Conservation (phyloP, 345 rosid species). For the Corchorus capsularis region DNA sequence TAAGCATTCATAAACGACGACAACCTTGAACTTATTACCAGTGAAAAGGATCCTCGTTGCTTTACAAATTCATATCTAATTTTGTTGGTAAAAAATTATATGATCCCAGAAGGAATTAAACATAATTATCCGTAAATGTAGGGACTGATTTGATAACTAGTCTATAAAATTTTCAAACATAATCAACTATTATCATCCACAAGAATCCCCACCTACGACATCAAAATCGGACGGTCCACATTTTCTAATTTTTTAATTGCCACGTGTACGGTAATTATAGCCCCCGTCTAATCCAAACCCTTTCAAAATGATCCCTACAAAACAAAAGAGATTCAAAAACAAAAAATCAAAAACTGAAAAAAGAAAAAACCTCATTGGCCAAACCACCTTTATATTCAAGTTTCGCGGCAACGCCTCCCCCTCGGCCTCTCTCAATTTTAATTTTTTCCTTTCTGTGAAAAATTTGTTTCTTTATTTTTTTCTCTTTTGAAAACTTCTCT, state of each 20-base stretch:
- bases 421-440: slow-evolving; percentile 16
- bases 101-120: slow-evolving; percentile 2
- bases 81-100: no score
- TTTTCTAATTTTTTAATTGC: neutral
- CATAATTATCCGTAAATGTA: neutral
- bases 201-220: neutral
- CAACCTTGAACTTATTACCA: no score
- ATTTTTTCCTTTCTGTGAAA: no score
- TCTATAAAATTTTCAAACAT: slow-evolving; percentile 17
- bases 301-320: neutral
- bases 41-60: no score
- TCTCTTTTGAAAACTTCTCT: neutral
- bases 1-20: no score
- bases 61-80: no score
- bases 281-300: neutral
- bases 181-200: slow-evolving; percentile 14
- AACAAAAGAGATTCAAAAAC: neutral
- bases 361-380: slow-evolving; percentile 30
- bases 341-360: neutral
- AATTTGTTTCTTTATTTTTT: neutral
- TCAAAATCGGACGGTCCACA: neutral
- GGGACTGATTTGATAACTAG: slow-evolving; percentile 5
- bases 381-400: slow-evolving; percentile 51
- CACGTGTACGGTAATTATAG: neutral
- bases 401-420: slow-evolving; percentile 62